Conservation (phyloP, 148 eudicot species). For the Heliamphora exappendiculata region DNA sequence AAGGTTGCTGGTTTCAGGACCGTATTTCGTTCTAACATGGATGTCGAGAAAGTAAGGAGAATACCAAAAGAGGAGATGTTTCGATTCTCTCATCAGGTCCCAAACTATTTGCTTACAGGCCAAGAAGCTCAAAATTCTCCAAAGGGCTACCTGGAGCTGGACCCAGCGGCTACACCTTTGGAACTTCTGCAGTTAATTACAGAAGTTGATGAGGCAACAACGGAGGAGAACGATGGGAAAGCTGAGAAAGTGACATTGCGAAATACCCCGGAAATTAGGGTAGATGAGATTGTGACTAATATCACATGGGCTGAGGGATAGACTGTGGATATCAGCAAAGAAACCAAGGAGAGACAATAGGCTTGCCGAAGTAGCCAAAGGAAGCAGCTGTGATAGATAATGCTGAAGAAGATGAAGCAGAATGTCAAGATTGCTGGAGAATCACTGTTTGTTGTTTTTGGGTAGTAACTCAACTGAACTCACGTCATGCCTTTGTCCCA, state of each 20-base stretch:
- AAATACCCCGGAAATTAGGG: background rate
- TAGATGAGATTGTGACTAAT: conserved; percentile 4
- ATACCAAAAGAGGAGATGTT: conserved; percentile 52
- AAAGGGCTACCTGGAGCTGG: conserved; percentile 42
- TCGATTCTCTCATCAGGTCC: conserved; percentile 52
- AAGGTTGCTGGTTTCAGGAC: conserved; percentile 47
- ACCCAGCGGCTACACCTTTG: conserved; percentile 49
- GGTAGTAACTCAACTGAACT: background rate
- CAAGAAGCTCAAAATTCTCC: conserved; percentile 43
- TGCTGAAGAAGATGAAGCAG: background rate
- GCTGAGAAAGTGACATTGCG: background rate
- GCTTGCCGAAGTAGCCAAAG: conserved; percentile 2
- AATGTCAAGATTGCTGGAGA: background rate
- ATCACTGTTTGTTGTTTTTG: background rate
- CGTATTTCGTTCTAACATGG: conserved; percentile 27
- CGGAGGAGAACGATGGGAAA: conserved; percentile 6
- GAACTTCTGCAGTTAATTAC: conserved; percentile 35
- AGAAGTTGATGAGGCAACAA: conserved; percentile 10
- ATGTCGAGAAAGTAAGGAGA: conserved; percentile 23
- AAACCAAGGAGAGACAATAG: background rate
- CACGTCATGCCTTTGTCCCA: conserved; percentile 4
- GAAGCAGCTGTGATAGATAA: conserved; percentile 8
- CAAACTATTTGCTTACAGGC: conserved; percentile 39
- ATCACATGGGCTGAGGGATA: background rate
- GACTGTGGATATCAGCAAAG: background rate